Evolutionary conservation across 805 yeast genomes (phyloP).

Genomic region (Candida jianshihensis): DNA sequence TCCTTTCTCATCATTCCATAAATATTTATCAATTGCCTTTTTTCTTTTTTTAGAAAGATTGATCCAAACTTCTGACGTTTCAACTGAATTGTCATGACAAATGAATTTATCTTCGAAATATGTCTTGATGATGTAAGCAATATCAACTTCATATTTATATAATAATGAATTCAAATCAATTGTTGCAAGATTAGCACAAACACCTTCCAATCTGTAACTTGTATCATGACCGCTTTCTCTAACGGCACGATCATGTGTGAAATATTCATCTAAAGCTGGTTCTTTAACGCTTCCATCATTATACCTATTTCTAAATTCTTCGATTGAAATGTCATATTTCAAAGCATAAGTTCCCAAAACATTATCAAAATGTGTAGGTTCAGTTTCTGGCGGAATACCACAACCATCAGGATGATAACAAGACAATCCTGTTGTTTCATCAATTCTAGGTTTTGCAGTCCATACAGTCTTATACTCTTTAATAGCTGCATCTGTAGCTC

Average conservation of each 20-base stretch:
- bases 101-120: constrained; percentile 45
- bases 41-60: constrained; percentile 49
- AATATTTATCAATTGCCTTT: constrained; percentile 50
- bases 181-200: constrained; percentile 84
- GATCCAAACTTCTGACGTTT: constrained; percentile 54
- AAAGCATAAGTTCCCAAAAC: constrained; percentile 61
- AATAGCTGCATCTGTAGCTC: constrained; percentile 73
- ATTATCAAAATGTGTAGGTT: constrained; percentile 75
- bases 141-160: constrained; percentile 86
- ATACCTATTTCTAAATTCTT: constrained; percentile 63
- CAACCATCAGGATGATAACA: constrained; percentile 84
- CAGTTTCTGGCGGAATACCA: constrained; percentile 98
- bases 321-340: constrained; percentile 50
- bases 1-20: constrained; percentile 80
- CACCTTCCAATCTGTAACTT: constrained; percentile 80
- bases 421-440: constrained; percentile 68
- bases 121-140: constrained; percentile 53
- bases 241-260: constrained; percentile 88
- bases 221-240: constrained; percentile 98
- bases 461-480: constrained; percentile 81
- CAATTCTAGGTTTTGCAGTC: constrained; percentile 69
- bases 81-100: constrained; percentile 31
- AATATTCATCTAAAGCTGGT: constrained; percentile 82
- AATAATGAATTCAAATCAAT: constrained; percentile 81
- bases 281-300: constrained; percentile 60